These are phyloP conservation scores for Saccharomycopsis vini DNA, from an alignment of 805 yeast species.

Conservation along the genomic window DNA sequence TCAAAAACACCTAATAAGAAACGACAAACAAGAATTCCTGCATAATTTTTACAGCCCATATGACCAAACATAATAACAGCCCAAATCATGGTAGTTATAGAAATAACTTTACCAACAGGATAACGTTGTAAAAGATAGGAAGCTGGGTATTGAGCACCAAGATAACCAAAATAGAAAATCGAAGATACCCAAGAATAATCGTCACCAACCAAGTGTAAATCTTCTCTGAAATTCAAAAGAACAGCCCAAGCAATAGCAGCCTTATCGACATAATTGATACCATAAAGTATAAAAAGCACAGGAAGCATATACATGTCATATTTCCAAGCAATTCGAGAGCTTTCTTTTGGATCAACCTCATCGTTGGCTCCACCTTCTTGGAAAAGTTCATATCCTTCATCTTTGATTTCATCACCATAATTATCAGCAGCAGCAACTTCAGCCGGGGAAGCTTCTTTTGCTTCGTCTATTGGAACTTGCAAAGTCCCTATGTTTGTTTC, in stretches of 20 bases:
- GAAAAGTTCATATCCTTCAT: neutral
- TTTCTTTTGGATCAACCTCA: neutral
- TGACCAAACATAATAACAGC: constrained; percentile 28
- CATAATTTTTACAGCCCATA: constrained; percentile 31
- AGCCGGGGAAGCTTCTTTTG: neutral
- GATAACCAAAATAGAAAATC: constrained; percentile 34
- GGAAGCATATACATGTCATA: neutral
- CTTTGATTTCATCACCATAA: no score
- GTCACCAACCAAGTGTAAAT: constrained; percentile 32
- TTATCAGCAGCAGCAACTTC: no score
- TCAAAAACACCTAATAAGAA: no score
- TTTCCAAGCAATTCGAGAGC: neutral
- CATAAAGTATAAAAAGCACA: neutral
- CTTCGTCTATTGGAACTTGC: neutral
- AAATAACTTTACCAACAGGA: constrained; percentile 31
- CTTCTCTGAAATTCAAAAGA: constrained; percentile 35
- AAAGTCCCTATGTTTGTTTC: no score
- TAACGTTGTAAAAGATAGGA: constrained; percentile 27
- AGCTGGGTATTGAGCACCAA: constrained; percentile 34
- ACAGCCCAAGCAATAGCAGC: constrained; percentile 39
- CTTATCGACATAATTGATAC: neutral
- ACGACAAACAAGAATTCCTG: constrained; percentile 30
- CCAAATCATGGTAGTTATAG: constrained; percentile 28
- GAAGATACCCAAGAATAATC: constrained; percentile 34
- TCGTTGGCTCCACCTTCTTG: neutral